Percentiles rank a stretch among this genome's conserved stretches.
phyloP scores from a whole-genome alignment of 306 rosid genomes.

The Myrica gale region DNA sequence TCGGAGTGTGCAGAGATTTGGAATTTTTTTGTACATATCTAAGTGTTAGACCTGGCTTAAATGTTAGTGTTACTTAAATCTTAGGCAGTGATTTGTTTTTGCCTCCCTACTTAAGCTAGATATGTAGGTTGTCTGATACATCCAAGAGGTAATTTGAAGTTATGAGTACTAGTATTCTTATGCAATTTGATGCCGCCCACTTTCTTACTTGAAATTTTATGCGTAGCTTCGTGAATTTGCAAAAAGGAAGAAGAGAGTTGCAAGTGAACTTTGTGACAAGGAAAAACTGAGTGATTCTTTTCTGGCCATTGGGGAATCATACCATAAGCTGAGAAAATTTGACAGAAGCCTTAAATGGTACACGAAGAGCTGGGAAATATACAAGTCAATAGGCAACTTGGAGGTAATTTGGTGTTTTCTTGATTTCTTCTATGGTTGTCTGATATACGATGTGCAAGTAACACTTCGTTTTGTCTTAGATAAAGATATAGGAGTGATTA shows the following conservation, averaged over 20 bases:
- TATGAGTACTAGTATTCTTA: slow-evolving; percentile 11
- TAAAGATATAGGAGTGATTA: background rate
- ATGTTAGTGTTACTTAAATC: background rate
- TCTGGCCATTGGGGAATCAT: slow-evolving; percentile 73
- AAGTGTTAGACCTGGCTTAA: too few species aligned
- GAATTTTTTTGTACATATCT: too few species aligned
- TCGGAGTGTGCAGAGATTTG: too few species aligned
- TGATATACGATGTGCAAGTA: slow-evolving; percentile 1
- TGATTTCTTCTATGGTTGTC: slow-evolving; percentile 4
- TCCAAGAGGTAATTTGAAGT: slow-evolving; percentile 23
- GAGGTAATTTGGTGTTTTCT: slow-evolving; percentile 54
- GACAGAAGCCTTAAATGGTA: slow-evolving; percentile 75
- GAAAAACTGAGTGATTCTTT: slow-evolving; percentile 73
- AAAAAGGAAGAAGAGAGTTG: slow-evolving; percentile 68
- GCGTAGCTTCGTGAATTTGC: slow-evolving; percentile 68
- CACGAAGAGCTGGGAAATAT: slow-evolving; percentile 71
- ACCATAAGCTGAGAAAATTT: slow-evolving; percentile 70
- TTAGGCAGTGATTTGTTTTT: background rate
- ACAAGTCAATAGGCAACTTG: slow-evolving; percentile 62
- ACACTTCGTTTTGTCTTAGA: background rate
- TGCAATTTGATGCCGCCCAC: slow-evolving; percentile 5
- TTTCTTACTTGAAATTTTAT: slow-evolving; percentile 36
- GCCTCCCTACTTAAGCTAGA: background rate
- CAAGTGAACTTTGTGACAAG: slow-evolving; percentile 67
- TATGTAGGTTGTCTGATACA: background rate